A percentile compares a stretch with the other conserved stretches of the same genome.
Conservation (phyloP, 176 grass and related monocot species). For the Tuctoria greenei region DNA sequence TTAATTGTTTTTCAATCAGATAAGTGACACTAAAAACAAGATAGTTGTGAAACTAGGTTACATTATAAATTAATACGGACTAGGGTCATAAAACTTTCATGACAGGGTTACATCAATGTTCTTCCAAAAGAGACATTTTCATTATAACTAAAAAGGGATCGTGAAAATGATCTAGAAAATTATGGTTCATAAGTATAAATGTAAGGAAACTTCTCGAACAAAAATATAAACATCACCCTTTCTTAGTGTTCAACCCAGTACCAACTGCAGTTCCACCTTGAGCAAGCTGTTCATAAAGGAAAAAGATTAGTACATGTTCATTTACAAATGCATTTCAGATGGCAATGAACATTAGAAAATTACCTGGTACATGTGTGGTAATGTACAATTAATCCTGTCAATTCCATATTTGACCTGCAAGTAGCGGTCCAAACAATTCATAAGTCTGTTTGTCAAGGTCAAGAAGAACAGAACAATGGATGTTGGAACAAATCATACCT, state of each 20-base stretch:
- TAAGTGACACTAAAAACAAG: background rate
- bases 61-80: constrained; percentile 5
- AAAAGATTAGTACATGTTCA: constrained; percentile 26
- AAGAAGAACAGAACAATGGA: constrained; percentile 2
- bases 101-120: constrained; percentile 3
- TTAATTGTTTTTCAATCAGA: background rate
- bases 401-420: constrained; percentile 92
- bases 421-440: constrained; percentile 23
- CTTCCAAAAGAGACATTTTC: background rate
- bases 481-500: constrained; percentile 53
- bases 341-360: constrained; percentile 29
- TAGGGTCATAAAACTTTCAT: constrained; percentile 12
- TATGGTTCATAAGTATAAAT: too few species aligned
- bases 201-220: too few species aligned
- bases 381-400: constrained; percentile 65
- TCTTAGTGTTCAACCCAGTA: constrained; percentile 97
- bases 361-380: constrained; percentile 95
- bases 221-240: constrained; percentile 52
- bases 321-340: constrained; percentile 22
- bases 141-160: too few species aligned
- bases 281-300: constrained; percentile 65
- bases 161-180: too few species aligned
- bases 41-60: constrained; percentile 10
- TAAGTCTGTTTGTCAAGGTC: constrained; percentile 5
- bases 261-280: constrained; percentile 99